Conservation (phyloP, 371 early-diverging fungal species). For the Nematocida parisii region DNA sequence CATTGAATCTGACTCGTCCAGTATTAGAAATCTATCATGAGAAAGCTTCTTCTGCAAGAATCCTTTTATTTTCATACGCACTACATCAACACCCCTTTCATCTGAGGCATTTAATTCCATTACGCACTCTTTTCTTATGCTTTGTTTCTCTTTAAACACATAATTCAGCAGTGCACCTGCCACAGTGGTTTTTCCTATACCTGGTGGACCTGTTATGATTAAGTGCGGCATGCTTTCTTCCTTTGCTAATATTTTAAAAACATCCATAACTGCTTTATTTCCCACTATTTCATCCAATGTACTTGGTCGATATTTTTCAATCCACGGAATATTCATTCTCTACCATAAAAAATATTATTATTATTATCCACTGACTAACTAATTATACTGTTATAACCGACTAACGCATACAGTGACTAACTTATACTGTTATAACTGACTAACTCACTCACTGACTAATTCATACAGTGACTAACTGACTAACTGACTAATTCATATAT, state of each 20-base stretch:
- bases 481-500: too few species aligned
- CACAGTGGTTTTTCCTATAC: conserved; percentile 97
- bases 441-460: too few species aligned
- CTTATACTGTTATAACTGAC: too few species aligned
- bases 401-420: too few species aligned
- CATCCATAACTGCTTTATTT: conserved; percentile 82
- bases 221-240: conserved; percentile 92
- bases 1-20: conserved; percentile 88
- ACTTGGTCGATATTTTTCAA: conserved; percentile 90
- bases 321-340: conserved; percentile 65
- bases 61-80: conserved; percentile 88
- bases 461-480: too few species aligned
- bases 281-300: conserved; percentile 85
- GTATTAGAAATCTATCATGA: conserved; percentile 76
- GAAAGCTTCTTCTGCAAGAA: conserved; percentile 93
- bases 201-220: conserved; percentile 87
- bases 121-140: conserved; percentile 82
- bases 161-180: conserved; percentile 81
- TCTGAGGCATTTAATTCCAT: conserved; percentile 96
- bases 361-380: neutral
- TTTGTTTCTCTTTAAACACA: conserved; percentile 80
- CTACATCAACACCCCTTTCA: conserved; percentile 94
- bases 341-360: conserved; percentile 16
- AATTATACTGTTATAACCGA: too few species aligned
- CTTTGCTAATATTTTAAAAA: conserved; percentile 78